Evolutionary conservation across 2,329 filamentous ascomycete genomes (phyloP).

Genomic region (Ramularia endophylla): DNA sequence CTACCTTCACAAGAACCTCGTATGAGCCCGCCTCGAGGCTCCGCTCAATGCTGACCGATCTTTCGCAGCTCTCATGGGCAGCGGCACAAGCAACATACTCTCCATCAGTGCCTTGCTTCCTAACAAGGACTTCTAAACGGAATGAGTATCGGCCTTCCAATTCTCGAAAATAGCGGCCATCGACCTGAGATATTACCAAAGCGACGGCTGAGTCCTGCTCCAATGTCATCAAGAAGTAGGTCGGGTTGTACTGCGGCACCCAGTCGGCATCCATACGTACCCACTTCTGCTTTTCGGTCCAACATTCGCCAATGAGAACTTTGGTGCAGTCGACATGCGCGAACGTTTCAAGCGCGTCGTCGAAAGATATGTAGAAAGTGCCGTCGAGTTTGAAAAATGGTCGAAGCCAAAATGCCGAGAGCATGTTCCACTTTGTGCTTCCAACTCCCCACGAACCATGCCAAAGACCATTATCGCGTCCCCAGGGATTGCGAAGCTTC

Average conservation of each 20-base stretch:
- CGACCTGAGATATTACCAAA: conserved; percentile 55
- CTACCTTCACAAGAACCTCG: conserved; percentile 68
- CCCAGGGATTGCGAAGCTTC: conserved; percentile 68
- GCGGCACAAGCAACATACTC: conserved; percentile 28
- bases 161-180: conserved; percentile 55
- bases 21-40: conserved; percentile 70
- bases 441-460: conserved; percentile 77
- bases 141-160: conserved; percentile 54
- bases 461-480: conserved; percentile 55
- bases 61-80: conserved; percentile 40
- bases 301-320: conserved; percentile 55
- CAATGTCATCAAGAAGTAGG: conserved; percentile 53
- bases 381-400: conserved; percentile 30
- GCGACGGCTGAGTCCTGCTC: conserved; percentile 49
- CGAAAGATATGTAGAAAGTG: conserved; percentile 56
- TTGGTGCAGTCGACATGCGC: conserved; percentile 4
- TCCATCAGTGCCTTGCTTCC: conserved; percentile 42
- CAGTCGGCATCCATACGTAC: conserved; percentile 55
- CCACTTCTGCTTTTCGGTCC: conserved; percentile 57
- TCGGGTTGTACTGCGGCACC: conserved; percentile 56
- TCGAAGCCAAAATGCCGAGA: conserved; percentile 64
- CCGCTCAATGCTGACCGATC: conserved; percentile 67
- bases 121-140: conserved; percentile 52
- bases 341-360: conserved; percentile 50
- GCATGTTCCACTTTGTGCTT: conserved; percentile 75